These are phyloP conservation scores for Suillus luteus DNA, from an alignment of 768 basidiomycete genomes.

Conservation along the genomic window DNA sequence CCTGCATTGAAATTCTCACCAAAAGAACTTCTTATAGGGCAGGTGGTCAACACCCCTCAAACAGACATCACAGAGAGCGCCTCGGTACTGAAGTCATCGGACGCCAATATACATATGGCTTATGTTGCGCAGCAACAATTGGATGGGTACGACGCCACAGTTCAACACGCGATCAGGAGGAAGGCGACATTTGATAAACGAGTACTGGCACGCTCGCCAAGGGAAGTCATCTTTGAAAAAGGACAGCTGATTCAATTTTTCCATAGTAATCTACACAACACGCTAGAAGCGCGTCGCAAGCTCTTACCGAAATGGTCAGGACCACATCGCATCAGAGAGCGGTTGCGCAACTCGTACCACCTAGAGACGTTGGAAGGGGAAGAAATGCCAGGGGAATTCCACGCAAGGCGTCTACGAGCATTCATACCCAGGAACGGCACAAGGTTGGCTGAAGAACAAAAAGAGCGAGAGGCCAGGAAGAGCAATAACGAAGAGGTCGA, in stretches of 20 bases:
- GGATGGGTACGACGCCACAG: too few species aligned
- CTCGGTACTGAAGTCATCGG: too few species aligned
- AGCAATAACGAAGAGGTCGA: too few species aligned
- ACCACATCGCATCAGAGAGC: slow-evolving; percentile 14
- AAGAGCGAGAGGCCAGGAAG: too few species aligned
- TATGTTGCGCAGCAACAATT: too few species aligned
- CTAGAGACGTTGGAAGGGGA: rapidly evolving
- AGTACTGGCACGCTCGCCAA: slow-evolving; percentile 14
- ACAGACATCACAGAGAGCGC: too few species aligned
- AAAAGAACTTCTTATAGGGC: too few species aligned
- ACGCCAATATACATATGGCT: too few species aligned
- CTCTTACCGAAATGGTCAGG: slow-evolving; percentile 34
- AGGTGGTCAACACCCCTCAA: too few species aligned
- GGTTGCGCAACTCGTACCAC: background rate
- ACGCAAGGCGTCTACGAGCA: background rate
- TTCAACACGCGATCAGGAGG: slow-evolving; percentile 13
- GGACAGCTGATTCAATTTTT: slow-evolving; percentile 37
- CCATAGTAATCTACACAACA: slow-evolving; percentile 25
- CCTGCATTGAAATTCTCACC: too few species aligned
- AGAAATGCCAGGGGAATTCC: background rate
- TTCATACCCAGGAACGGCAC: too few species aligned
- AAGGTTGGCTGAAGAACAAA: too few species aligned
- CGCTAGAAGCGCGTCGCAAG: slow-evolving; percentile 30
- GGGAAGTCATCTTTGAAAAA: slow-evolving; percentile 26
- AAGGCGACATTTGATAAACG: slow-evolving; percentile 32